Conservation (phyloP, 768 basidiomycete genomes). For the Cystoderma amianthinum region DNA sequence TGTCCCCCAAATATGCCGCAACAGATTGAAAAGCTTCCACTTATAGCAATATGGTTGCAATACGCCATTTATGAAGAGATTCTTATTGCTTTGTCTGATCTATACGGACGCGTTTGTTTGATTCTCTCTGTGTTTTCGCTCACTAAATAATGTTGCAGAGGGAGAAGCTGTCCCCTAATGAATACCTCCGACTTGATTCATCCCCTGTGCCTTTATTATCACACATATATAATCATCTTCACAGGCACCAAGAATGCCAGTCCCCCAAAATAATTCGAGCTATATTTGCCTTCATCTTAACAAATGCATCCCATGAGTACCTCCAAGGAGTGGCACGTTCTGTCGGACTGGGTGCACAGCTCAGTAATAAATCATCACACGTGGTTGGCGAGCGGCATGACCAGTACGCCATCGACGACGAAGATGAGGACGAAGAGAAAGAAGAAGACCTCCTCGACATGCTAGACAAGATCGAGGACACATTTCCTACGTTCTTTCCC, state of each 20-base stretch:
- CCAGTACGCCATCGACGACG: slow-evolving; percentile 24
- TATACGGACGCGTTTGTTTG: slow-evolving; percentile 54
- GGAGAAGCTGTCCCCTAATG: slow-evolving; percentile 20
- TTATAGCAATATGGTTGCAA: slow-evolving; percentile 40
- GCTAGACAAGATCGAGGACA: slow-evolving; percentile 25
- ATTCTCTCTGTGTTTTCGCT: not conserved
- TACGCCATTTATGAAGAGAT: slow-evolving; percentile 44
- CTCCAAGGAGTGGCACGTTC: slow-evolving; percentile 50
- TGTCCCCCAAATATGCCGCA: slow-evolving; percentile 23
- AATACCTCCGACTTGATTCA: slow-evolving; percentile 36
- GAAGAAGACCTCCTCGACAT: slow-evolving; percentile 32
- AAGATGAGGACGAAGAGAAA: slow-evolving; percentile 30
- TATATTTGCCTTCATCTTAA: slow-evolving; percentile 62
- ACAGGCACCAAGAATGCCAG: slow-evolving; percentile 43
- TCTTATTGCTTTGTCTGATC: slow-evolving; percentile 41
- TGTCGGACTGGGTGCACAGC: slow-evolving; percentile 43
- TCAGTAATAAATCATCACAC: slow-evolving; percentile 16
- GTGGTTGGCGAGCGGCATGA: slow-evolving; percentile 16
- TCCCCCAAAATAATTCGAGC: slow-evolving; percentile 43
- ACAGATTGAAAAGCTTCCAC: not conserved
- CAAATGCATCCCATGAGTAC: slow-evolving; percentile 56
- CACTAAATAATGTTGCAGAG: slow-evolving; percentile 16
- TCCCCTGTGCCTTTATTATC: slow-evolving; percentile 49
- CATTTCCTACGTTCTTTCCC: slow-evolving; percentile 63
- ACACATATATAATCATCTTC: slow-evolving; percentile 50